Conservation (phyloP, 176 grass and related monocot genomes). For the Pontederia crassipes region DNA sequence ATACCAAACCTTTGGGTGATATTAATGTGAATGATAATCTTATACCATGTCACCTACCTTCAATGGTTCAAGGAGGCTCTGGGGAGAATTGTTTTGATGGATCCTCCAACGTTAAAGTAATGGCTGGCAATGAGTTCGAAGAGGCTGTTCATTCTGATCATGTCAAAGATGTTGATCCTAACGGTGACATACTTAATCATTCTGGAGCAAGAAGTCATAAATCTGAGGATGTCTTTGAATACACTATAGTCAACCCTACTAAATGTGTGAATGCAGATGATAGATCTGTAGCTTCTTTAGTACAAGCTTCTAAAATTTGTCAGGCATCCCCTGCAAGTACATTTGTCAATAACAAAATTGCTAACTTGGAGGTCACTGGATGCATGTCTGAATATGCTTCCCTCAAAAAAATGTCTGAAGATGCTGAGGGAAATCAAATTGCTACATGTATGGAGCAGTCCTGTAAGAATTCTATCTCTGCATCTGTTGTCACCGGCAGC, state of each 20-base stretch:
- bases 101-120: background rate
- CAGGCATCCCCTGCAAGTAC: too few relatives aligned
- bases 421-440: background rate
- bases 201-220: background rate
- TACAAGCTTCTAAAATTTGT: too few relatives aligned
- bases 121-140: background rate
- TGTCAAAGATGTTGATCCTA: constrained; percentile 11
- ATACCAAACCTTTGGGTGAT: too few relatives aligned
- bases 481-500: constrained; percentile 22
- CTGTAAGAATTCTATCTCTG: constrained; percentile 9
- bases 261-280: constrained; percentile 9
- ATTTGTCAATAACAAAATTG: too few relatives aligned
- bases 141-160: background rate
- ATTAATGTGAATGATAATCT: constrained; percentile 22
- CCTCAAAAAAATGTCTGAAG: too few relatives aligned
- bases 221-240: background rate
- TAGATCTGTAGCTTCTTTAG: constrained; percentile 20
- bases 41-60: constrained; percentile 8
- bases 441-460: constrained; percentile 22
- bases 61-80: constrained; percentile 17
- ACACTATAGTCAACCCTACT: background rate
- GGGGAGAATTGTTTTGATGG: constrained; percentile 30
- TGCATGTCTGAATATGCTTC: too few relatives aligned
- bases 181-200: background rate
- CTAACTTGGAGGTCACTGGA: too few relatives aligned